Evolutionary conservation across 148 eudicot genomes (phyloP).

Genomic region (Arbutus unedo): DNA sequence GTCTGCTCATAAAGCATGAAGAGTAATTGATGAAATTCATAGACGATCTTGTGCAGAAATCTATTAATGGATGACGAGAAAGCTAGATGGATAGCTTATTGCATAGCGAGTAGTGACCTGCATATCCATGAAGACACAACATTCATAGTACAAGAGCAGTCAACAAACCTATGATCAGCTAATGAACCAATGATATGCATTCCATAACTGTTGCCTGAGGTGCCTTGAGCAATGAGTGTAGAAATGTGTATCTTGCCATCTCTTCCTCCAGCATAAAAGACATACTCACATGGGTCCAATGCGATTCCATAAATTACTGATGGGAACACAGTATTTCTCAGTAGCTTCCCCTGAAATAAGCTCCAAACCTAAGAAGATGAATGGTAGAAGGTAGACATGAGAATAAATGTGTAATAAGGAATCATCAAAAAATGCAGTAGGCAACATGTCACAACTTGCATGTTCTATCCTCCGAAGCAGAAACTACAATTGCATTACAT

Average conservation of each 20-base stretch:
- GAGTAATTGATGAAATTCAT: too few species aligned
- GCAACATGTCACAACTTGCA: conserved; percentile 54
- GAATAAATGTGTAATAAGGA: background rate
- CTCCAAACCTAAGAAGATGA: conserved; percentile 63
- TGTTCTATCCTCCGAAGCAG: conserved; percentile 88
- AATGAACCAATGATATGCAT: conserved; percentile 69
- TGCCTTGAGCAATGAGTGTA: conserved; percentile 54
- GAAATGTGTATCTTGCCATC: conserved; percentile 91
- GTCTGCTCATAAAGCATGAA: too few species aligned
- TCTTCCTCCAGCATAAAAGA: conserved; percentile 90
- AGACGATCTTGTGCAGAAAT: too few species aligned
- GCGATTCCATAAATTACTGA: conserved; percentile 73
- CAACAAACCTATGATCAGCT: conserved; percentile 70
- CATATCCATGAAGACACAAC: background rate
- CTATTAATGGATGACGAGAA: too few species aligned
- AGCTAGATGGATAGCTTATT: background rate
- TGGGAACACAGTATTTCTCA: conserved; percentile 73
- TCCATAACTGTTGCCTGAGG: conserved; percentile 48
- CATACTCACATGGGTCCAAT: conserved; percentile 80
- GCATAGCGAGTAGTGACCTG: background rate
- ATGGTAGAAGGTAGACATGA: background rate
- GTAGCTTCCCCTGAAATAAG: conserved; percentile 56
- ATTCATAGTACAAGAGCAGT: background rate
- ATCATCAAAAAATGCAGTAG: conserved; percentile 10
- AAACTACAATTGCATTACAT: conserved; percentile 72